Evolutionary conservation across 495 filamentous ascomycete genomes (phyloP), one percentile per base, ranked within the genome.

Genomic region (Pyronema omphalodes): DNA sequence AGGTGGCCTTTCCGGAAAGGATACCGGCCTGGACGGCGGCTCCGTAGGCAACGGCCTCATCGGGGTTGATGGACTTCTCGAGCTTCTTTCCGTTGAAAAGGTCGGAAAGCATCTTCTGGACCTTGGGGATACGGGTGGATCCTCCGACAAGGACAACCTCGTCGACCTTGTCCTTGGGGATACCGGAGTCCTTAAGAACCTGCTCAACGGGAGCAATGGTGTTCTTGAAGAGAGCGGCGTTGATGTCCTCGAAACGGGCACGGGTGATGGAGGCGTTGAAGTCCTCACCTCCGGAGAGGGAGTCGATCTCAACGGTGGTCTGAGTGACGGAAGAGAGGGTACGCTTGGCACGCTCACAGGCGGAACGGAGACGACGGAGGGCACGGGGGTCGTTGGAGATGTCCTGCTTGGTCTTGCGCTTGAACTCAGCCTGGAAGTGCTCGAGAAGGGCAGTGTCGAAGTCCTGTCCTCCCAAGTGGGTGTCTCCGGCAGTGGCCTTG

Each of bases 21-120:
- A 96, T 94, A 75, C 88, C 91, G 58, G 87, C 91, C 74, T 96
- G 91, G 66, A 98, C 93, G 60, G 91, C 91, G 61, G 91, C 91
- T 80, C 91, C 91, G 74, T 95, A 95, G 66, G 91, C 91, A 63
- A 96, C 91, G 59, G 91, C 93, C 79, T 96, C 91, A 65, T 98
- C 91, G 60, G 91, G 91, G 80, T 98, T 96, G 77, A 98, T 96
- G 73, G 83, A 86, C 79, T 94, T 94, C 81, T 95, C 93, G 61
- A 93, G 80, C 77, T 96, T 93, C 84, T 98, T 98, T 69, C 86
- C 86, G 69, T 94, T 86, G 79, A 94, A 95, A 77, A 94, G 93
- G 76, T 93, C 91, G 76, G 79, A 87, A 62, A 94, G 81, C 66
- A 95, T 83, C 77, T 93, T 93, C 80, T 96, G 93, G 71, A 98